A percentile compares a stretch with the other conserved stretches of the same genome.
These are phyloP conservation scores for Urochloa ruziziensis DNA, from an alignment of 176 grass and related monocot genomes.

Conservation along the genomic window DNA sequence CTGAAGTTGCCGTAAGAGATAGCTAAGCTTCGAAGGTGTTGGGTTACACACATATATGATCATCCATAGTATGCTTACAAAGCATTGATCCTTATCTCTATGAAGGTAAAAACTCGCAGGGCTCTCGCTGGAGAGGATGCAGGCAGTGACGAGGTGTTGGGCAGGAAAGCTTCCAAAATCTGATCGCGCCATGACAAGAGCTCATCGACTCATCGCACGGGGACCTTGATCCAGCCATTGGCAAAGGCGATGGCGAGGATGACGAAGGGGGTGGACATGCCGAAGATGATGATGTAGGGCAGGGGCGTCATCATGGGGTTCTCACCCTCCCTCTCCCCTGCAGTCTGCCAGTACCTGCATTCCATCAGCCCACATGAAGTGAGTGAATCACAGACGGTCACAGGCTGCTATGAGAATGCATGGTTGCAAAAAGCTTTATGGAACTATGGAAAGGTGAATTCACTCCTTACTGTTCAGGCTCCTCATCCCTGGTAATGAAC, in stretches of 20 bases:
- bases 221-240: constrained; percentile 88
- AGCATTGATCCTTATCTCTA: constrained; percentile 8
- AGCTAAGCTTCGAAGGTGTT: neutral
- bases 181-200: too few relatives aligned
- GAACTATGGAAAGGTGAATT: neutral
- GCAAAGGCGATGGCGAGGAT: constrained; percentile 95
- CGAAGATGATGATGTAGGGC: constrained; percentile 95
- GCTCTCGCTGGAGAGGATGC: neutral
- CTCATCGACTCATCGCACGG: constrained; percentile 57
- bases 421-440: neutral
- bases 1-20: neutral
- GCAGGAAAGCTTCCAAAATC: too few relatives aligned
- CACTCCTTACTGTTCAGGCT: constrained; percentile 75
- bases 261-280: constrained; percentile 87
- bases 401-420: neutral
- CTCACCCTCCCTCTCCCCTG: constrained; percentile 90
- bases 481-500: constrained; percentile 93
- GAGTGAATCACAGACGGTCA: neutral
- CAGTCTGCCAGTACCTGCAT: constrained; percentile 87
- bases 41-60: neutral
- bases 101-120: constrained; percentile 22
- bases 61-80: neutral
- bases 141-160: neutral
- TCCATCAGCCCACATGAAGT: neutral
- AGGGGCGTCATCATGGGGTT: constrained; percentile 92